phyloP scores from a whole-genome alignment of 2,329 filamentous ascomycete species.

The Aspergillus sergii region DNA sequence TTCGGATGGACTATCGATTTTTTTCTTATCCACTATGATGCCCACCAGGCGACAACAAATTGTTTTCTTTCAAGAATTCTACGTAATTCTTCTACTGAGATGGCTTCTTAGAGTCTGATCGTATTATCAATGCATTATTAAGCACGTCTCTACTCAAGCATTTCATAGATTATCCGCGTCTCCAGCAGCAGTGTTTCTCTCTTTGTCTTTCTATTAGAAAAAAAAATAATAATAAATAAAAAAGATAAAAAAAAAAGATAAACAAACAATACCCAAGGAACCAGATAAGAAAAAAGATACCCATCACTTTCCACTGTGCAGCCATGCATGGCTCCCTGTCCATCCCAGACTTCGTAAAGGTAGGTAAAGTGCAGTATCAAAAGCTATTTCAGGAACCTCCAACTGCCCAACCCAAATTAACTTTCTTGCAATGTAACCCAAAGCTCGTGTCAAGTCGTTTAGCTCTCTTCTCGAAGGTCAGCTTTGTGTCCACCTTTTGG shows the following conservation, averaged over 20 bases:
- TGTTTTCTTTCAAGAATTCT: background rate
- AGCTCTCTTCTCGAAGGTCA: background rate
- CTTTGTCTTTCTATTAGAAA: background rate
- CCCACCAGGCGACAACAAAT: background rate
- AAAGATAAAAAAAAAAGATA: background rate
- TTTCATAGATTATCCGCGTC: background rate
- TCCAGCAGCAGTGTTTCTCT: background rate
- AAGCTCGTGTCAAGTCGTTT: background rate
- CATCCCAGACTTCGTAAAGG: too few species aligned
- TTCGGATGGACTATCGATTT: background rate
- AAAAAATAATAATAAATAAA: background rate
- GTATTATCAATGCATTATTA: background rate
- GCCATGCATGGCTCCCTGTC: too few species aligned
- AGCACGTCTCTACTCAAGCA: background rate
- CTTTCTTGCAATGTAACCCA: background rate
- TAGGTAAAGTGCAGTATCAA: too few species aligned
- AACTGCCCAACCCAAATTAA: background rate
- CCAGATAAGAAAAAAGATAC: too few species aligned
- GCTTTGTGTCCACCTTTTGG: background rate
- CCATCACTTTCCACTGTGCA: too few species aligned
- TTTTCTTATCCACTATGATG: background rate
- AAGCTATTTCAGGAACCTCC: background rate
- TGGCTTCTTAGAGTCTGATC: background rate
- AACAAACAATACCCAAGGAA: background rate
- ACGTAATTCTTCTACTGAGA: background rate